Base-by-base conservation (phyloP, 345 rosid species). In the Linum tenue region DNA sequence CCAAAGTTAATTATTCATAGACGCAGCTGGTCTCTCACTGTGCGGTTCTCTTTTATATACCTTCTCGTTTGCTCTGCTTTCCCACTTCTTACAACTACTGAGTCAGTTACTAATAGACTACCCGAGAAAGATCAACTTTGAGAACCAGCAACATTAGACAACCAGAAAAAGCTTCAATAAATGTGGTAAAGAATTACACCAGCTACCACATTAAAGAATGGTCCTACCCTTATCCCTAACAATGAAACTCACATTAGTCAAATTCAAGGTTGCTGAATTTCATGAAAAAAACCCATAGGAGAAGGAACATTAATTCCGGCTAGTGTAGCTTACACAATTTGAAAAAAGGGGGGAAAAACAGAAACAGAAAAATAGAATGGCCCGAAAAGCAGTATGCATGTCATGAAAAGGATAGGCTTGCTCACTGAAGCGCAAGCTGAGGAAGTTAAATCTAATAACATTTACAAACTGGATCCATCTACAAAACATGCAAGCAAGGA, bases 191-290 rank as follows among this genome's bases (percentile, higher is more conserved):
- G 31, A 50, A 60, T 39, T 22, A 71, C 22, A 64, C 65, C 65
- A 67, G 51, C 70, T 62, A 69, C 65, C 55, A 63, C 72, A 51
- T 51, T 67, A 70, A 71, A 42, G 1, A 17, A 69, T 51, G 74
- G 76, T 66, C 70, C 80, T 72, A 71, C 67, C 42, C 39, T 59
- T 56, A 69, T 39, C 59, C 68, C 65, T 57, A 38, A 35, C 51
- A 60, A 37, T 36, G 37, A 69, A 38, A 58, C 53, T 59, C 17
- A 41, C 37, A 40, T 5, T 41, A 56, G 1, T 22, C 31, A 56
- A 1, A 56, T 2, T 10, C 70, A 55, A 61, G 66, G 62, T 16
- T 61, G 55, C 65, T 65, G 2, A 11, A 64, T 55, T 73, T 67
- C 80, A 77, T 73, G 80, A n/a, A 31, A 59, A 48, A n/a, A n/a